A percentile compares a stretch with the other conserved stretches of the same genome.
Conservation (phyloP, 1,139 yeast genomes). For the Zygosaccharomyces pseudobailii region DNA sequence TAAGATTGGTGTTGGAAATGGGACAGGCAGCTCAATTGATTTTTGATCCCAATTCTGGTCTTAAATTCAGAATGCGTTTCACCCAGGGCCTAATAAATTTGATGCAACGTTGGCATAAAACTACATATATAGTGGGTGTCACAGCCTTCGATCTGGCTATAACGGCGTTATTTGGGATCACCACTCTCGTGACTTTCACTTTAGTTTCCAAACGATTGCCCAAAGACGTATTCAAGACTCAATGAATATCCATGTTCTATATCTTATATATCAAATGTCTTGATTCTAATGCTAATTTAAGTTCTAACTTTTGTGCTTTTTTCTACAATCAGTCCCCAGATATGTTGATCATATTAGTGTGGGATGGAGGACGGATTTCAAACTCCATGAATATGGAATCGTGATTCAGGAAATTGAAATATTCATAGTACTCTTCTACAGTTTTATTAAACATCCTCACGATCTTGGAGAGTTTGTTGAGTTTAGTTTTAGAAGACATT, state of each 20-base stretch:
- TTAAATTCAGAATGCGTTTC: slow-evolving; percentile 23
- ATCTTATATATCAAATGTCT: neutral
- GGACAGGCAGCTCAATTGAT: slow-evolving; percentile 10
- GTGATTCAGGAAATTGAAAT: slow-evolving; percentile 17
- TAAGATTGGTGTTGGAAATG: slow-evolving; percentile 10
- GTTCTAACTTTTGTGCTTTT: neutral
- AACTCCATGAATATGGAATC: slow-evolving; percentile 24
- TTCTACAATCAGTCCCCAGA: neutral
- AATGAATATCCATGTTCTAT: neutral
- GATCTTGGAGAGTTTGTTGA: slow-evolving; percentile 15
- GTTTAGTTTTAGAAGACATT: slow-evolving; percentile 18
- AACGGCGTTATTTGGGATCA: slow-evolving; percentile 18
- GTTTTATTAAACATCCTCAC: slow-evolving; percentile 20
- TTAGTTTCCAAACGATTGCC: slow-evolving; percentile 4
- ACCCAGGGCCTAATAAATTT: slow-evolving; percentile 29
- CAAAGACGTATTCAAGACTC: neutral
- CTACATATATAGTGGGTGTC: slow-evolving; percentile 27
- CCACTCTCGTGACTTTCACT: slow-evolving; percentile 16
- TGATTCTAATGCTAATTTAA: neutral
- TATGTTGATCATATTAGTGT: neutral
- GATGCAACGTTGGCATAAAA: slow-evolving; percentile 25
- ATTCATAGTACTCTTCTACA: slow-evolving; percentile 23
- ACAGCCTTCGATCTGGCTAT: slow-evolving; percentile 18
- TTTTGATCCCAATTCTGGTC: slow-evolving; percentile 18
- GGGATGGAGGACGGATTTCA: slow-evolving; percentile 16